phyloP scores from a whole-genome alignment of 73 alveolate species.

The Paramecium tetraurelia region DNA sequence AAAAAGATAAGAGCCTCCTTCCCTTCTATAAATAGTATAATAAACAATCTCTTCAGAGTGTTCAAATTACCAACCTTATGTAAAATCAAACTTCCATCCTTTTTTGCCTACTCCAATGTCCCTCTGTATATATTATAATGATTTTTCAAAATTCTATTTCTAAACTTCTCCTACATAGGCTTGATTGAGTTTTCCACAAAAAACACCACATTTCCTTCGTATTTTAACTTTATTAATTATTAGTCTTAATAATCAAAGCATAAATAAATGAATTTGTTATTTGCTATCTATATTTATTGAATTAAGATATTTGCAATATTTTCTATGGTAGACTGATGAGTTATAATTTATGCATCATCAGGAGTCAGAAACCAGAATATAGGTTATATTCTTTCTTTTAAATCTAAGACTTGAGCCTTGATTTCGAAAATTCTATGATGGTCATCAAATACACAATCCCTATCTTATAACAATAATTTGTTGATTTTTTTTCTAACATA shows the following conservation, averaged over 20 bases:
- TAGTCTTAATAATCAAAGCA: neutral
- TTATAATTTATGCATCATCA: constrained; percentile 26
- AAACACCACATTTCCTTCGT: neutral
- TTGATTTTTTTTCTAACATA: neutral
- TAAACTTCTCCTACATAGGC: neutral
- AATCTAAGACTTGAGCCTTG: neutral
- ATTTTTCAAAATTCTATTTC: neutral
- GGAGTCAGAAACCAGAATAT: neutral
- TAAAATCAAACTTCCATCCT: neutral
- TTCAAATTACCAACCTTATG: neutral
- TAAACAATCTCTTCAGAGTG: neutral
- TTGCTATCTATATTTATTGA: neutral
- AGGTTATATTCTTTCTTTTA: neutral
- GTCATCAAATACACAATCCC: constrained; percentile 6
- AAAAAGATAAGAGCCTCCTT: neutral
- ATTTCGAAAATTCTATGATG: neutral
- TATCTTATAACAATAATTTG: neutral
- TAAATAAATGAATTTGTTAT: neutral
- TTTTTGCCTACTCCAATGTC: neutral
- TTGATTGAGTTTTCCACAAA: constrained; percentile 5
- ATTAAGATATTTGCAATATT: neutral
- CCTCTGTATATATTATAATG: neutral
- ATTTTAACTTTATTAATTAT: neutral
- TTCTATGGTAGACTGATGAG: neutral
- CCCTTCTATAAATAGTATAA: neutral